These are phyloP conservation scores for Boletellus ananiceps DNA, from an alignment of 768 basidiomycete genomes.

Conservation along the genomic window DNA sequence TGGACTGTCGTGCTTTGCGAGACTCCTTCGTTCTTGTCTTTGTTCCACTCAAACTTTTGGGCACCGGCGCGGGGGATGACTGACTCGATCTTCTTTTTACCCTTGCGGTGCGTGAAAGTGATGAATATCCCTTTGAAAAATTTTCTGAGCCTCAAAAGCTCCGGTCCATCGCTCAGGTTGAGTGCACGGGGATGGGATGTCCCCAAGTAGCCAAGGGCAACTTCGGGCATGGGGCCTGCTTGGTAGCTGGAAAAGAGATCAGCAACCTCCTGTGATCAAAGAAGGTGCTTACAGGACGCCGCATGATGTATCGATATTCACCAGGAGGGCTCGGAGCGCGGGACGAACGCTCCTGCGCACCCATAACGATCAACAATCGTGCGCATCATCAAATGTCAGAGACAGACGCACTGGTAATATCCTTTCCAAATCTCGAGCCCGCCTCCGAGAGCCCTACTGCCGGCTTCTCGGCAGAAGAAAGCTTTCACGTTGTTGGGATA, in stretches of 20 bases:
- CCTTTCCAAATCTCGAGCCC: slow-evolving; percentile 45
- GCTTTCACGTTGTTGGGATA: slow-evolving; percentile 44
- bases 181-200: slow-evolving; percentile 29
- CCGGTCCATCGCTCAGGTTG: slow-evolving; percentile 14
- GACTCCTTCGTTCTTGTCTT: slow-evolving; percentile 12
- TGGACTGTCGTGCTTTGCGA: slow-evolving; percentile 33
- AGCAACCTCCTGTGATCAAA: background rate
- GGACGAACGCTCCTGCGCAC: slow-evolving; percentile 44
- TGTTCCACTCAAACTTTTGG: slow-evolving; percentile 38
- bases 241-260: slow-evolving; percentile 21
- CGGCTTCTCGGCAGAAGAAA: slow-evolving; percentile 38
- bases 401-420: slow-evolving; percentile 43
- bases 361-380: background rate
- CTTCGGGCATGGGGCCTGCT: slow-evolving; percentile 20
- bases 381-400: background rate
- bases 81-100: slow-evolving; percentile 34
- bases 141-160: slow-evolving; percentile 33
- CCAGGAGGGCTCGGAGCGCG: slow-evolving; percentile 33
- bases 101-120: slow-evolving; percentile 24
- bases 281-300: slow-evolving; percentile 37
- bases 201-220: slow-evolving; percentile 31
- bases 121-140: slow-evolving; percentile 38
- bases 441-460: slow-evolving; percentile 23
- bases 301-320: slow-evolving; percentile 46
- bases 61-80: slow-evolving; percentile 38